Evolutionary conservation across 78 protist genomes (phyloP), one percentile per base, ranked within the genome.

Genomic region (Isochrysis galbana): DNA sequence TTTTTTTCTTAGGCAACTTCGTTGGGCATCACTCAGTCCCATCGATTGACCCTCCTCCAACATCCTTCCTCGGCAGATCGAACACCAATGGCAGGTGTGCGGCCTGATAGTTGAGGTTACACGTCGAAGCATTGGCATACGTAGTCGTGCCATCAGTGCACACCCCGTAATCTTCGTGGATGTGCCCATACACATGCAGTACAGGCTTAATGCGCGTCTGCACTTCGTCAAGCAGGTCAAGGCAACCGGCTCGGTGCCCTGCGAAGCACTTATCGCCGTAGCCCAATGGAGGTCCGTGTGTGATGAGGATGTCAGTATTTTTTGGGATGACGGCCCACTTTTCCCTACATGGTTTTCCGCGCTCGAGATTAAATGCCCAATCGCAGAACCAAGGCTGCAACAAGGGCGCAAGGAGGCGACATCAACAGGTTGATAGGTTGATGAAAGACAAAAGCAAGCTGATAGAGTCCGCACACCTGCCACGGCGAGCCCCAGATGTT

Each of bases 221-320:
- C 32, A 91, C 45, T 22, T 80, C 45, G 22, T 48, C 44, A 22
- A 96, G 91, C 38, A 94, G 84, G 86, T 96, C 96, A 36, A 70
- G 54, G 46, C 96, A 93, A 25, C 95, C 97, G 0, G 82, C 92
- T 19, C 84, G 91, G 2, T 45, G 47, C 5, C 42, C 61, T 1
- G 44, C 2, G 38, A 4, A 2, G 55, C 83, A 51, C 26, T 0
- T 0, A 46, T 90, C 93, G 74, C 95, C 96, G 84, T 92, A 88
- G 61, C 97, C 97, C 1, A 94, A 1, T 4, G 97, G 96, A 2
- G 97, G 97, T 0, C 94, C 93, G 87, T 96, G 97, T 29, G 96
- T 95, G 55, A 95, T 22, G 72, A 96, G 83, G 10, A 96, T 54
- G 74, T 96, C 97, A 23, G 55, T 47, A 42, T 91, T 94, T 2